These are phyloP conservation scores for Cryptosporidium sp. DNA, from an alignment of 169 alveolate genomes.

Conservation along the genomic window DNA sequence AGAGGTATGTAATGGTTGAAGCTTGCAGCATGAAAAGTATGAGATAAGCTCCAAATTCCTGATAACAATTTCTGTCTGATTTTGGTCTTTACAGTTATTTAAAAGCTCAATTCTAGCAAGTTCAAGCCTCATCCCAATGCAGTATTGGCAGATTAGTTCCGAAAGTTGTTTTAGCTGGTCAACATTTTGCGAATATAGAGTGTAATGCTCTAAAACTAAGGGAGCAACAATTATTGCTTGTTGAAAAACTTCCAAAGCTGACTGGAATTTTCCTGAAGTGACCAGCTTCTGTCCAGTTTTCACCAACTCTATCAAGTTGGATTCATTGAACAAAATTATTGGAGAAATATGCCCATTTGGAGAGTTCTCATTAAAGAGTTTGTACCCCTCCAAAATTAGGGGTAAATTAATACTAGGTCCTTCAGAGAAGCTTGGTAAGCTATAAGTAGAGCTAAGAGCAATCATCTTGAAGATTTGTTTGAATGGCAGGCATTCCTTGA, in stretches of 20 bases:
- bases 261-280: slow-evolving; percentile 77
- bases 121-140: slow-evolving; percentile 81
- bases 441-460: slow-evolving; percentile 50
- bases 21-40: slow-evolving; percentile 84
- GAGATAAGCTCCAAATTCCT: slow-evolving; percentile 86
- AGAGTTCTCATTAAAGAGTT: slow-evolving; percentile 38
- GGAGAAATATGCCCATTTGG: slow-evolving; percentile 74
- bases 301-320: slow-evolving; percentile 74
- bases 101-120: slow-evolving; percentile 78
- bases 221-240: slow-evolving; percentile 66
- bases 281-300: slow-evolving; percentile 79
- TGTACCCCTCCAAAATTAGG: slow-evolving; percentile 25
- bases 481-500: slow-evolving; percentile 21
- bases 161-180: slow-evolving; percentile 51
- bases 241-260: slow-evolving; percentile 77
- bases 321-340: slow-evolving; percentile 42
- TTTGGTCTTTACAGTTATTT: slow-evolving; percentile 80
- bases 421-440: slow-evolving; percentile 47
- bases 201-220: slow-evolving; percentile 33
- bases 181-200: slow-evolving; percentile 16
- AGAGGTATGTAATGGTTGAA: slow-evolving; percentile 84
- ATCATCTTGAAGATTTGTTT: slow-evolving; percentile 45
- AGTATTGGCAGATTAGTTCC: slow-evolving; percentile 27
- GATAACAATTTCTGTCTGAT: slow-evolving; percentile 75
- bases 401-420: slow-evolving; percentile 35